Evolutionary conservation across 768 basidiomycete species (phyloP), one percentile per base, ranked within the genome.

Genomic region (Naganishia friedmannii): DNA sequence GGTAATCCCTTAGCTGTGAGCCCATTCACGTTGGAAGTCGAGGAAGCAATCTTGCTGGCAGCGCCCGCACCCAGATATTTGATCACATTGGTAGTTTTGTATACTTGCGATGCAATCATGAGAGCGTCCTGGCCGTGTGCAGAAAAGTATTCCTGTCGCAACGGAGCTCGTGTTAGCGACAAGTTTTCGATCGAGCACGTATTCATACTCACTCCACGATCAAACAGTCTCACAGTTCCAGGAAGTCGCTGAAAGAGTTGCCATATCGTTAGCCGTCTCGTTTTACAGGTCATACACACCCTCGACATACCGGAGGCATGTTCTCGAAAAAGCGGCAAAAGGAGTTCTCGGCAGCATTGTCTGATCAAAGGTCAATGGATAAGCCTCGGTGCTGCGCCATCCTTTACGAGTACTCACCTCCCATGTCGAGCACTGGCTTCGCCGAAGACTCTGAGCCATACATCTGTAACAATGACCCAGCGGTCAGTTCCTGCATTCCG

Each of bases 191-290:
- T n/a, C 17, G 8, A 19, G n/a, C 45, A 17, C 12, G 42, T 26
- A 46, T 13, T 28, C 57, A 32, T 65, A 73, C 82, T 68, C 65
- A 83, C 83, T 23, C 78, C 79, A 66, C 93, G 88, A 76, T 89
- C 87, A 79, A 98, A 97, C 19, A 99, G 87, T 15, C 96, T 87
- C 60, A 98, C 84, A 8, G 90, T 90, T 26, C 94, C 95, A 2
- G 81, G 77, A 0, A 80, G 74, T 66, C 80, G 79, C 83, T 83
- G 71, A 29, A 32, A 3, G 31, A 63, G 21, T 23, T 9, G 23
- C 45, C 17, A 60, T 66, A 29, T 68, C 68, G 10, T 10, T 42
- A 17, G 37, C 13, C 53, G 13, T 9, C n/a, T 9, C 8, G 7
- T 39, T n/a, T 15, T 10, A 2, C 0, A 13, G 26, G 23, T 28